Base-by-base conservation (phyloP, 2,329 filamentous ascomycete species). In the Trichoderma simmonsii region DNA sequence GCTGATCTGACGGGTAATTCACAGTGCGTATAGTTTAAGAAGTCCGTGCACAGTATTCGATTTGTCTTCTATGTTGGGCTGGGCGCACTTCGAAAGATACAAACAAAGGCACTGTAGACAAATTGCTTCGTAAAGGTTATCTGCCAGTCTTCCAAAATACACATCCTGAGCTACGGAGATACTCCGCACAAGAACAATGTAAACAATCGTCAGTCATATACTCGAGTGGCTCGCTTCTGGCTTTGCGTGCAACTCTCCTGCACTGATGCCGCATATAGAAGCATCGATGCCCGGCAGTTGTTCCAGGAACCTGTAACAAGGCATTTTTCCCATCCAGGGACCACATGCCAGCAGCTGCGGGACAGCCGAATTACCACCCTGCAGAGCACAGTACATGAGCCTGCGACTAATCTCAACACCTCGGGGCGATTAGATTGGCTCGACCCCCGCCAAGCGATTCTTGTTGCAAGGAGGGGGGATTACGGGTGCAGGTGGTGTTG, bases 231-330 rank as follows among this genome's bases (percentile, higher is more conserved):
- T 21, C 26, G 34, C 66, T 24, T 43, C 32, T 18, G 32, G n/a
- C 24, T 60, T 34, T 51, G 56, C 18, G 66, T 34, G 24, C 57
- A 21, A 28, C 48, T 43, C 32, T 43, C 21, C 67, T 62, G 67
- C 67, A 61, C 28, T 70, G 67, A 70, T 70, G 67, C 67, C 67
- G 57, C 24, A 70, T 70, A 36, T 70, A 70, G 32, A 70, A 57
- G 67, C 67, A 60, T 62, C 32, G 67, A 30, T 62, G 67, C 67
- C 67, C 57, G 67, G 67, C 26, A 61, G n/a, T 51, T 62, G 34
- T 43, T 21, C 39, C 66, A 62, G 66, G 66, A 69, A 69, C 57
- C 66, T 51, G 36, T 14, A 54, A 61, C 32, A 69, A 43, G 39
- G 34, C 66, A 28, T 60, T 34, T 36, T 51, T n/a, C 57, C 34